These are phyloP conservation scores for Botrytis fabae DNA, from an alignment of 2,329 filamentous ascomycete species.

Conservation along the genomic window DNA sequence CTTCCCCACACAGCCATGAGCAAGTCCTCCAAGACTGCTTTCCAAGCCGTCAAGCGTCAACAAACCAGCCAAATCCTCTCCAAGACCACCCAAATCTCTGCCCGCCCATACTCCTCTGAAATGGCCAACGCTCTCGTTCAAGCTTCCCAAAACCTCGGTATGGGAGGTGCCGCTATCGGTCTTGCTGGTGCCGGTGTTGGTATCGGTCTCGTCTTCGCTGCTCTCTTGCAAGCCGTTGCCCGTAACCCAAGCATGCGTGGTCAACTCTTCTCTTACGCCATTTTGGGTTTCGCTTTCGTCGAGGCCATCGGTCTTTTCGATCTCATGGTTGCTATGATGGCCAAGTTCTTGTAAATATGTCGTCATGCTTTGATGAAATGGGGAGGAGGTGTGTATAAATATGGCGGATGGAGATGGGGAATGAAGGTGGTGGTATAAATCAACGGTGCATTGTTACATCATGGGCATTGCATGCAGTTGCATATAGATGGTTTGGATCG, in stretches of 20 bases:
- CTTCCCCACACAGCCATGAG: slow-evolving; percentile 43
- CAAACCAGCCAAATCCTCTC: slow-evolving; percentile 66
- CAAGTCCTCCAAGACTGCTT: slow-evolving; percentile 31
- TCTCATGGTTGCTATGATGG: slow-evolving; percentile 91
- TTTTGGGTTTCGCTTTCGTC: slow-evolving; percentile 94
- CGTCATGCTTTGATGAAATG: neutral
- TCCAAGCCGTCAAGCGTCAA: slow-evolving; percentile 63
- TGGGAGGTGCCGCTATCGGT: slow-evolving; percentile 88
- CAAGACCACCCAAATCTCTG: slow-evolving; percentile 42
- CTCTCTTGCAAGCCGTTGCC: slow-evolving; percentile 84
- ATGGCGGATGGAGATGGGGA: slow-evolving; percentile 19
- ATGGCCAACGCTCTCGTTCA: slow-evolving; percentile 85
- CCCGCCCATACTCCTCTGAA: slow-evolving; percentile 76
- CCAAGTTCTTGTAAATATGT: slow-evolving; percentile 67
- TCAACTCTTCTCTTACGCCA: slow-evolving; percentile 95
- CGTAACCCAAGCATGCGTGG: slow-evolving; percentile 93
- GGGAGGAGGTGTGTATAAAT: slow-evolving; percentile 18
- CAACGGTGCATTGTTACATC: slow-evolving; percentile 11
- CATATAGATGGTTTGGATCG: slow-evolving; percentile 19
- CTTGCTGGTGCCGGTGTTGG: slow-evolving; percentile 90
- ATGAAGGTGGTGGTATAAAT: slow-evolving; percentile 19
- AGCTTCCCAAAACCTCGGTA: slow-evolving; percentile 88
- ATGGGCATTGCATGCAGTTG: slow-evolving; percentile 40
- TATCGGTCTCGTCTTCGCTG: slow-evolving; percentile 93
- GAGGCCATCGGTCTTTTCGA: slow-evolving; percentile 89